Base-by-base conservation (phyloP, 768 basidiomycete species). In the Termitomyces sp. region DNA sequence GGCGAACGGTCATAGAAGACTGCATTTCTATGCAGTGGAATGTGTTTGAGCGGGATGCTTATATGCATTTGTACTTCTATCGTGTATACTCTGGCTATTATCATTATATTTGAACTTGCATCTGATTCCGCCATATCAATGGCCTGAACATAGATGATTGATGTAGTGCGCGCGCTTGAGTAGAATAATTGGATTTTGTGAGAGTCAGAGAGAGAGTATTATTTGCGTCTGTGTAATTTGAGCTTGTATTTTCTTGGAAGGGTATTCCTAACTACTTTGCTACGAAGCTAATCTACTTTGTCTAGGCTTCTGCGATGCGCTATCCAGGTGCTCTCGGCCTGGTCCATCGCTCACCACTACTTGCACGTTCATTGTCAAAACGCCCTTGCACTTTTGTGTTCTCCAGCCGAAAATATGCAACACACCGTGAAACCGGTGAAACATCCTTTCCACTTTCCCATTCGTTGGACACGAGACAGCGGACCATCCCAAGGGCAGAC, bases 401-500 rank as follows among this genome's bases (percentile, higher is more conserved):
- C 32, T 38, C 46, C 17, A 58, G 53, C 29, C 63, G 75, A 58
- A 71, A 65, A 59, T 85, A 84, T 63, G 76, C 82, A 31, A 83
- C 79, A 0, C 76, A 79, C 46, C 75, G 71, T 25, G 75, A 79
- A 45, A 45, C 27, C 14, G 44, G 44, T 40, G 62, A 70, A 35
- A 68, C 77, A 42, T 78, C 85, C 25, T 77, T 82, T 32, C 66
- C 83, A 14, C 81, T 92, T 50, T 82, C 84, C 27, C 82, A 85
- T 59, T 77, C 87, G 10, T 77, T 90, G 53, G 83, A 89, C 68
- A 82, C 82, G 59, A 83, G 75, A 65, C 82, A 79, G 55, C 71
- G 75, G 32, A 53, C 71, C 25, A 66, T 71, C 23, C 68, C 72
- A 49, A 75, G 76, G 61, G 78, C 82, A 57, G 88, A 88, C 59